Percentiles rank a stretch among this genome's conserved stretches.
phyloP scores from a whole-genome alignment of 306 rosid genomes.

The Gleditsia sinensis region DNA sequence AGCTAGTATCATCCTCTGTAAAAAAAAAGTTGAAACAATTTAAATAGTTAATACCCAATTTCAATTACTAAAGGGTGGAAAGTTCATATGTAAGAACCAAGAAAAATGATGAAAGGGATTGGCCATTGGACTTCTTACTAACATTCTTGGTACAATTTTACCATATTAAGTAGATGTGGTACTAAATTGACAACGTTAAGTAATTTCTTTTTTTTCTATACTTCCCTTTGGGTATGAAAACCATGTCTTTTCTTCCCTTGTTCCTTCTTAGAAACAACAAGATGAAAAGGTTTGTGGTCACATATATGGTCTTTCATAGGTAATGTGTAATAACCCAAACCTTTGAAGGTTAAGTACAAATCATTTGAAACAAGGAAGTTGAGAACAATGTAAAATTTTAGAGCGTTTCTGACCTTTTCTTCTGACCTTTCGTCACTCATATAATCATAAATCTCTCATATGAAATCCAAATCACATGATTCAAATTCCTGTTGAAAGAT shows the following conservation, averaged over 20 bases:
- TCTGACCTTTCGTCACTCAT: no score
- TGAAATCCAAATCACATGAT: no score
- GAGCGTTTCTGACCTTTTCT: no score
- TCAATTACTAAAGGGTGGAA: slow-evolving; percentile 13
- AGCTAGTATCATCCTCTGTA: slow-evolving; percentile 96
- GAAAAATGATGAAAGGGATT: neutral
- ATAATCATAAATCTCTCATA: no score
- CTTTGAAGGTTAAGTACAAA: no score
- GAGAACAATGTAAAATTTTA: no score
- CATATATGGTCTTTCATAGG: neutral
- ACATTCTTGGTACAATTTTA: neutral
- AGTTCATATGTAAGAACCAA: neutral
- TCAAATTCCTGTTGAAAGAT: no score
- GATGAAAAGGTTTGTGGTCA: neutral
- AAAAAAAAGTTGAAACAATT: neutral
- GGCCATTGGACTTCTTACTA: neutral
- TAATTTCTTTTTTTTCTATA: neutral
- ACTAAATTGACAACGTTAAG: neutral
- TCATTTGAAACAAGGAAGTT: no score
- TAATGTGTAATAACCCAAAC: no score
- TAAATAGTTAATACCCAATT: neutral
- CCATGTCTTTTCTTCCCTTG: no score
- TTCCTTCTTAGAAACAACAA: neutral
- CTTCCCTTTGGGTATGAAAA: neutral
- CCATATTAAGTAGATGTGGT: neutral